Percentiles rank a stretch among this genome's conserved stretches.
phyloP scores from a whole-genome alignment of 176 grass and related monocot species.

The Poa pratensis region DNA sequence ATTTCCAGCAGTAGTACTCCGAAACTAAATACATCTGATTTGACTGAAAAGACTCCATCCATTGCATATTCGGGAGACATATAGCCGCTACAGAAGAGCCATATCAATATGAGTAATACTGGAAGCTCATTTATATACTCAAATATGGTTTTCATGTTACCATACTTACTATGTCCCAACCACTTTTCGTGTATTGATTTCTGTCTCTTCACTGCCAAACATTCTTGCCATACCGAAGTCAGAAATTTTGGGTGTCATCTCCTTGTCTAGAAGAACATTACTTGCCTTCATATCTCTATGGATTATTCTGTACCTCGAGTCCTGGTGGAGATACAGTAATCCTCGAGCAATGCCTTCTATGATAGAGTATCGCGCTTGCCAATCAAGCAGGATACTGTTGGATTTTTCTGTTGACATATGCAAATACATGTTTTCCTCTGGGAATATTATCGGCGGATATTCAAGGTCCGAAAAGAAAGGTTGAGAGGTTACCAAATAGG shows the following conservation, averaged over 20 bases:
- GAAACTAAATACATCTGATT: conserved; percentile 75
- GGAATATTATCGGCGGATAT: conserved; percentile 10
- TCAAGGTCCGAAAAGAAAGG: conserved; percentile 24
- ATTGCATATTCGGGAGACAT: conserved; percentile 79
- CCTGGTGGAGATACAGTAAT: conserved; percentile 80
- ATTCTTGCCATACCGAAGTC: conserved; percentile 88
- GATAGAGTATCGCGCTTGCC: conserved; percentile 68
- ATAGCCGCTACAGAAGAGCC: conserved; percentile 56
- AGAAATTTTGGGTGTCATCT: conserved; percentile 78
- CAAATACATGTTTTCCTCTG: conserved; percentile 16
- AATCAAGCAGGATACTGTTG: conserved; percentile 52
- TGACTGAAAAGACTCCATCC: conserved; percentile 68
- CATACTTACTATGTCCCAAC: conserved; percentile 88
- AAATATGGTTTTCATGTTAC: conserved; percentile 2
- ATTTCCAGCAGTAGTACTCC: conserved; percentile 75
- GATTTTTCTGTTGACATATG: conserved; percentile 50
- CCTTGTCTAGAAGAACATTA: conserved; percentile 77
- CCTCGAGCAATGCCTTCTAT: conserved; percentile 74
- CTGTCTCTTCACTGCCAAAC: conserved; percentile 71
- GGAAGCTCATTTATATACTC: neutral
- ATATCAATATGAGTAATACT: conserved; percentile 20
- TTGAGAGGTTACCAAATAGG: conserved; percentile 55
- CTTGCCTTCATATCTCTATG: conserved; percentile 82
- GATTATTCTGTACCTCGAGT: conserved; percentile 81
- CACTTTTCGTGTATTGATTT: conserved; percentile 68